Evolutionary conservation across 1,284 basidiomycete species (phyloP), one percentile per base, ranked within the genome.

Genomic region (Ustilago nuda): DNA sequence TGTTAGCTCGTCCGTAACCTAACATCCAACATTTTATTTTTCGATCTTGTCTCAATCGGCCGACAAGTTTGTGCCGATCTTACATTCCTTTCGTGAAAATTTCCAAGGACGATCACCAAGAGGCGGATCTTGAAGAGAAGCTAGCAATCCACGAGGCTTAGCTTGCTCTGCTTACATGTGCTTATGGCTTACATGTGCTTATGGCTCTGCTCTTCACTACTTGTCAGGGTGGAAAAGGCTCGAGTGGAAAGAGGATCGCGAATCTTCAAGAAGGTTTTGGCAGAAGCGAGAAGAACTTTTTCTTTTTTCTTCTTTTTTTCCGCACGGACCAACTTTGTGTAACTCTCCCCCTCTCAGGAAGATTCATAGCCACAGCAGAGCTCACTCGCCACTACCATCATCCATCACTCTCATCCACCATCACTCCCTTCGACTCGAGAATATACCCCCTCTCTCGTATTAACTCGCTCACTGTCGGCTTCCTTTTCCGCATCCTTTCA

Each of bases 201-300:
- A 5, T 37, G 23, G 23, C 23, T 37, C 36, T 37, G 36, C 17
- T 12, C 8, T 41, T 41, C 13, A 6, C 15, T 17, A 8, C 15
- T n/a, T n/a, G 51, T 5, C 15, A 17, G 23, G 23, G 23, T 27
- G 3, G 3, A 27, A 27, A 27, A 3, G 23, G 39, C 15, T 15
- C 39, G 15, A 7, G 11, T 17, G 12, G 39, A 4, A 41, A 19
- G n/a, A 30, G 41, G 33, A 61, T 61, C 61, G 70, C 64, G 70
- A 72, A 72, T 56, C 33, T 72, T 67, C 70, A 67, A 35, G 65
- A 72, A 72, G 65, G 56, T 57, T 58, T 56, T 67, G 55, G 70
- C 61, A 48, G 70, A 72, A 72, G 65, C 65, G 65, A 67, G 65
- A 72, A 72, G 70, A 72, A 72, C 65, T 64, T 59, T 37, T 57